Base-by-base conservation (phyloP, 176 grass and related monocot genomes). In the Oryza glaberrima region DNA sequence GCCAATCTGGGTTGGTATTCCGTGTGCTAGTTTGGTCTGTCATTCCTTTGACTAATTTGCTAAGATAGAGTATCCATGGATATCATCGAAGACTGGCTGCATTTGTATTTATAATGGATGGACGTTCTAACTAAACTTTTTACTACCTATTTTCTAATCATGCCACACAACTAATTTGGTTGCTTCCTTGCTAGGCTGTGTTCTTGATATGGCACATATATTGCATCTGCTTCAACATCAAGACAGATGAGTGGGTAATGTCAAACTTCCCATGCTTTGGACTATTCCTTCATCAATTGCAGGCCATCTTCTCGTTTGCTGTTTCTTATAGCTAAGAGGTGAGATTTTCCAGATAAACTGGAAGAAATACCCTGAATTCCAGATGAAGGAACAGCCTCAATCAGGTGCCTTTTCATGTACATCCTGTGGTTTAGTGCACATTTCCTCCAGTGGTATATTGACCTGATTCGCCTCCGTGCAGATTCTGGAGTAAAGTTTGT, bases 201-300 rank as follows among this genome's bases (percentile, higher is more conserved):
- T 96, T 96, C 85, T 70, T 99, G 74, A 92, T 89, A 65, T 99
- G 96, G 96, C 91, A 99, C 65, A 76, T 96, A 63, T 99, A 94
- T 25, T 94, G 93, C 88, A 94, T 99, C 84, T 94, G 90, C 88
- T 92, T 99, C 90, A 99, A 94, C 82, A 96, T 99, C 75, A 95
- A 87, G 86, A 94, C 91, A 80, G 90, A 99, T 81, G 93, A 96
- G 82, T 99, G 96, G 96, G 96, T 96, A 99, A 96, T 88, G 34
- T 79, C 83, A 80, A 82, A 90, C 46, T 91, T 97, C 80, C 85
- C 88, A 79, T 91, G 77, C 73, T 91, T 93, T 90, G 86, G 89
- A 84, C 47, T 86, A 80, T 98, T 89, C 76, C 87, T 98, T 86
- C 78, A 80, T 88, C 89, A 88, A 85, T 89, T 92, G 73, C 87